phyloP scores from a whole-genome alignment of 306 rosid species.

The Castanea mollissima region DNA sequence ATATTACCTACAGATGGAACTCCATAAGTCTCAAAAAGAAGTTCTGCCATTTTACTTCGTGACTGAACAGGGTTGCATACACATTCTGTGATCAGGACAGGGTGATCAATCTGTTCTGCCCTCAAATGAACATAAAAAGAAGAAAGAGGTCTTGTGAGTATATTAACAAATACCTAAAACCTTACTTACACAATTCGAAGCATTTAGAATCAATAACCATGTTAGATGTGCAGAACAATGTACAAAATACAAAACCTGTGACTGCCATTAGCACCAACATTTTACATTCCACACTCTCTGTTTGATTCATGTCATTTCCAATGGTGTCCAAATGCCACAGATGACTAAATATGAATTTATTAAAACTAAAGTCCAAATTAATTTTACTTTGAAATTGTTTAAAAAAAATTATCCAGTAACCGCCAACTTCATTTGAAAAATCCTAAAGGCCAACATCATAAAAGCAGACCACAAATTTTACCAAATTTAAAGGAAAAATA shows the following conservation, averaged over 20 bases:
- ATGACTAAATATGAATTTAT: not conserved
- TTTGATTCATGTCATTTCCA: not conserved
- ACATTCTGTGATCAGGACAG: conserved; percentile 91
- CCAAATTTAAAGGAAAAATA: conserved; percentile 13
- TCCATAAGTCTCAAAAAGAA: conserved; percentile 95
- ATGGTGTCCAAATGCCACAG: not conserved
- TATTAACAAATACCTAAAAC: not conserved
- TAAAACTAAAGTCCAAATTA: conserved; percentile 17
- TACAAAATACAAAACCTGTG: not conserved
- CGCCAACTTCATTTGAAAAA: conserved; percentile 6
- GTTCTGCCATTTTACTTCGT: conserved; percentile 96
- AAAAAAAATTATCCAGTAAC: conserved; percentile 9
- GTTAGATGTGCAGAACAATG: not conserved
- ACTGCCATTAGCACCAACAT: not conserved
- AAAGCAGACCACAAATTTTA: not conserved
- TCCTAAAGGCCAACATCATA: conserved; percentile 16
- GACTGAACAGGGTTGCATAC: conserved; percentile 92
- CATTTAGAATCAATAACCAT: not conserved
- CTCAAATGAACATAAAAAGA: conserved; percentile 44
- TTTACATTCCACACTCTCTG: not conserved
- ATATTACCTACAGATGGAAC: conserved; percentile 82
- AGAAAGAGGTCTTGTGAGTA: conserved; percentile 14
- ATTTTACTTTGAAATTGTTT: conserved; percentile 4
- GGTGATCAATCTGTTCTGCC: conserved; percentile 96
- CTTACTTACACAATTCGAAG: not conserved